phyloP scores from a whole-genome alignment of 2,329 filamentous ascomycete species.

The Aurifilum marmelostoma region DNA sequence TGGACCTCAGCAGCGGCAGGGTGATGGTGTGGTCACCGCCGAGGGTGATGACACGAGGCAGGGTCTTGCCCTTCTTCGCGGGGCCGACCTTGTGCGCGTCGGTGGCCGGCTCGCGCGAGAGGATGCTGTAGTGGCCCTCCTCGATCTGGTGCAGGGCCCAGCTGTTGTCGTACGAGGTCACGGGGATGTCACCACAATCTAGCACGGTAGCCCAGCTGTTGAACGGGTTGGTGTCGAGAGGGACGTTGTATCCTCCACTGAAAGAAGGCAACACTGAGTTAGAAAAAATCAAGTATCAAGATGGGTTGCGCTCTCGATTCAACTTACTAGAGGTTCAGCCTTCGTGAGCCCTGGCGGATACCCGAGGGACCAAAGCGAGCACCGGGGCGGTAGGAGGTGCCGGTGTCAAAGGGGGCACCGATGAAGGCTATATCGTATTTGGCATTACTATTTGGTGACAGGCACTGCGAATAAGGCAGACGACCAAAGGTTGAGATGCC shows the following conservation, averaged over 20 bases:
- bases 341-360: slow-evolving; percentile 82
- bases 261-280: slow-evolving; percentile 36
- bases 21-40: slow-evolving; percentile 67
- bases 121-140: slow-evolving; percentile 76
- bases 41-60: slow-evolving; percentile 80
- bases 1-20: slow-evolving; percentile 60
- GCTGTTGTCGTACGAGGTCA: slow-evolving; percentile 84
- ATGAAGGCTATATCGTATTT: slow-evolving; percentile 87
- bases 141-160: slow-evolving; percentile 85
- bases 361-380: slow-evolving; percentile 84
- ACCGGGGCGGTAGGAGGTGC: slow-evolving; percentile 82
- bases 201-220: slow-evolving; percentile 78
- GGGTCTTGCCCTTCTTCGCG: slow-evolving; percentile 72
- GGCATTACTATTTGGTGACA: slow-evolving; percentile 65
- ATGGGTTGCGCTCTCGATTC: slow-evolving; percentile 17
- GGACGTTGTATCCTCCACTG: slow-evolving; percentile 87
- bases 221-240: slow-evolving; percentile 78
- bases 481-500: slow-evolving; percentile 86
- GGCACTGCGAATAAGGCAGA: slow-evolving; percentile 75
- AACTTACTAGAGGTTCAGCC: slow-evolving; percentile 83
- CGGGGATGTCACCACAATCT: slow-evolving; percentile 83
- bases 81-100: slow-evolving; percentile 68
- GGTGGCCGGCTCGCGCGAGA: slow-evolving; percentile 72
- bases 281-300: slow-evolving; percentile 33
- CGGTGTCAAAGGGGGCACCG: slow-evolving; percentile 85